Percentiles rank a stretch among this genome's conserved stretches.
Conservation (phyloP, 192 early-diverging fungal species). For the Coemansia sp. region DNA sequence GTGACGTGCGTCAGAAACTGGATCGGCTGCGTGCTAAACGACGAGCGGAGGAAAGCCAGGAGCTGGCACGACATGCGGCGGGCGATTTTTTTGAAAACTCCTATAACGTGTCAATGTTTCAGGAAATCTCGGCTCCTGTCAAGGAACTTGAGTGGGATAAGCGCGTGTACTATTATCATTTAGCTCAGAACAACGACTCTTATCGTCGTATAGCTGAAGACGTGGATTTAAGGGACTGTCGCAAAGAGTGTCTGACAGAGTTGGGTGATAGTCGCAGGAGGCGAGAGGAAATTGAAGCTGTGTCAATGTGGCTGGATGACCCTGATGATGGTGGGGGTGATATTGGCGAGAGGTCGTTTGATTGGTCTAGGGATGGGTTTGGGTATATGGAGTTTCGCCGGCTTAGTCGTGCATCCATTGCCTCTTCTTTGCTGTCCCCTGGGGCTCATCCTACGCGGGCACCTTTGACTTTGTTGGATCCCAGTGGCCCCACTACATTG, state of each 20-base stretch:
- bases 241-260: conserved; percentile 26
- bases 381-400: conserved; percentile 53
- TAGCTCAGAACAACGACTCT: conserved; percentile 16
- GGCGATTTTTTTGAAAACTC: conserved; percentile 32
- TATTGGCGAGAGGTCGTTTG: conserved; percentile 27
- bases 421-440: conserved; percentile 20
- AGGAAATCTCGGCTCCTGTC: conserved; percentile 28
- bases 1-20: background rate
- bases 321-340: conserved; percentile 8
- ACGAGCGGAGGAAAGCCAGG: background rate
- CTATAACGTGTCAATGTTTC: conserved; percentile 31
- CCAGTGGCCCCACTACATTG: background rate
- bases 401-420: conserved; percentile 16
- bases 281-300: conserved; percentile 15
- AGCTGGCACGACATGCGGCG: background rate
- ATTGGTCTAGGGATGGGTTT: conserved; percentile 46
- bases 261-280: conserved; percentile 14
- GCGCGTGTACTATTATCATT: conserved; percentile 46
- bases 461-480: background rate
- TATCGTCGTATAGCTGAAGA: conserved; percentile 18
- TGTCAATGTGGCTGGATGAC: conserved; percentile 30
- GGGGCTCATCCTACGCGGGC: background rate
- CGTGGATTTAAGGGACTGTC: conserved; percentile 26
- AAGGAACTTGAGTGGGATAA: conserved; percentile 51
- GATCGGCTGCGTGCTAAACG: background rate